These are phyloP conservation scores for Moesziomyces sp. DNA, from an alignment of 1,284 basidiomycete genomes.

Conservation along the genomic window DNA sequence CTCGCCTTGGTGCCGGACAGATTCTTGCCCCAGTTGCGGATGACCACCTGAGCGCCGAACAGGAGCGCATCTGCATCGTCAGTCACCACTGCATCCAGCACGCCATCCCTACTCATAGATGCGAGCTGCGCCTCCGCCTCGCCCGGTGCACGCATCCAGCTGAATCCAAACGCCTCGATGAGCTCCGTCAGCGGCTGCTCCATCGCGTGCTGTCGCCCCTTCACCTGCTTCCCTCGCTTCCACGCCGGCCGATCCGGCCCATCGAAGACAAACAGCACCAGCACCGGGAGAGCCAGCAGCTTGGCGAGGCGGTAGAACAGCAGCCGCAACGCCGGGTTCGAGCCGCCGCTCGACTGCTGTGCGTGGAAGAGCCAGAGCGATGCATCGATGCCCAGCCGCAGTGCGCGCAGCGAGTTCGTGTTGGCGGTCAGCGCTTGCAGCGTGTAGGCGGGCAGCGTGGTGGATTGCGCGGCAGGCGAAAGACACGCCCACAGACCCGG, in stretches of 20 bases:
- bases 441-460: slow-evolving; percentile 42
- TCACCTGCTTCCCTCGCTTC: slow-evolving; percentile 82
- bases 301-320: slow-evolving; percentile 74
- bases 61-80: slow-evolving; percentile 93
- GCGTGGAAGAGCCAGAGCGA: slow-evolving; percentile 71
- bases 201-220: slow-evolving; percentile 65
- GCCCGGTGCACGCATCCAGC: slow-evolving; percentile 78
- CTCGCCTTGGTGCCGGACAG: slow-evolving; percentile 29
- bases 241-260: slow-evolving; percentile 82
- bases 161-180: slow-evolving; percentile 87
- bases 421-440: slow-evolving; percentile 32
- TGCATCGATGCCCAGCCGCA: slow-evolving; percentile 61
- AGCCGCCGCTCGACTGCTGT: slow-evolving; percentile 67
- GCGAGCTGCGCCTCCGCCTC: slow-evolving; percentile 98
- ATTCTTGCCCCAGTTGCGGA: slow-evolving; percentile 73
- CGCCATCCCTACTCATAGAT: slow-evolving; percentile 80
- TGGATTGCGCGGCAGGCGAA: slow-evolving; percentile 36
- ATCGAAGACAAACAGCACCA: slow-evolving; percentile 94
- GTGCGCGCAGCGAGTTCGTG: slow-evolving; percentile 20
- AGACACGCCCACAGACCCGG: slow-evolving; percentile 59
- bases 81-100: slow-evolving; percentile 88
- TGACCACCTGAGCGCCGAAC: slow-evolving; percentile 84
- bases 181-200: slow-evolving; percentile 71
- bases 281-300: slow-evolving; percentile 80
- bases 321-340: slow-evolving; percentile 70